A percentile compares a stretch with the other conserved stretches of the same genome.
These are phyloP conservation scores for Rhizopogon vesiculosus DNA, from an alignment of 768 basidiomycete species.

Conservation along the genomic window DNA sequence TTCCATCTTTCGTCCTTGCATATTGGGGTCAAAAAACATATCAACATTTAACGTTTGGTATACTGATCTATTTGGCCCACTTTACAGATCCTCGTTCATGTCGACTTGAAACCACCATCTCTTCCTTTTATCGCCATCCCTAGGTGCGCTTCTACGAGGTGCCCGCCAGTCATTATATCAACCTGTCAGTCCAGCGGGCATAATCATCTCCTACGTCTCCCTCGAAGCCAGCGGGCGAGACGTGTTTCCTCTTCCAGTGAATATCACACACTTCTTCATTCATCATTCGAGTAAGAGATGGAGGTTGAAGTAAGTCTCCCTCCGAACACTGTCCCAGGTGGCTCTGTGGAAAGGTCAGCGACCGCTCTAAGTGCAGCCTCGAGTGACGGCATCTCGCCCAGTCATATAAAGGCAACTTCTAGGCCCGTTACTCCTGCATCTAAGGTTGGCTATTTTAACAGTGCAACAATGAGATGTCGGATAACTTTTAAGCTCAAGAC, in stretches of 20 bases:
- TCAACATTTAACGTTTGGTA: background rate
- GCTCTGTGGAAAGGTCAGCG: background rate
- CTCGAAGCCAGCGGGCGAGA: background rate
- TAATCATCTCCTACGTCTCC: background rate
- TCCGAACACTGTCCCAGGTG: background rate
- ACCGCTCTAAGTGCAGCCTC: background rate
- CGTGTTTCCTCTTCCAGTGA: background rate
- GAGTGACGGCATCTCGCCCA: background rate
- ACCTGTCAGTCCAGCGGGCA: background rate
- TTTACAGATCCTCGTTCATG: background rate
- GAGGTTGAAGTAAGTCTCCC: slow-evolving; percentile 3
- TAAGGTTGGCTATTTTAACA: background rate
- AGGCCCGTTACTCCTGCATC: too few species aligned
- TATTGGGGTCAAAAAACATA: background rate
- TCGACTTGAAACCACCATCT: background rate
- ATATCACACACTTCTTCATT: background rate
- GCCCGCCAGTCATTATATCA: background rate
- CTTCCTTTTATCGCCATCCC: background rate
- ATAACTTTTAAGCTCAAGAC: background rate
- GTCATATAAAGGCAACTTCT: background rate
- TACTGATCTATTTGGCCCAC: background rate
- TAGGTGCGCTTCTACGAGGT: background rate
- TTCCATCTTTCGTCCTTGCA: background rate
- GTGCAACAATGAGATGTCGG: background rate
- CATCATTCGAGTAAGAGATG: background rate